Evolutionary conservation across 1,284 basidiomycete genomes (phyloP), one percentile per base, ranked within the genome.

Genomic region (Tylopilus sp.): DNA sequence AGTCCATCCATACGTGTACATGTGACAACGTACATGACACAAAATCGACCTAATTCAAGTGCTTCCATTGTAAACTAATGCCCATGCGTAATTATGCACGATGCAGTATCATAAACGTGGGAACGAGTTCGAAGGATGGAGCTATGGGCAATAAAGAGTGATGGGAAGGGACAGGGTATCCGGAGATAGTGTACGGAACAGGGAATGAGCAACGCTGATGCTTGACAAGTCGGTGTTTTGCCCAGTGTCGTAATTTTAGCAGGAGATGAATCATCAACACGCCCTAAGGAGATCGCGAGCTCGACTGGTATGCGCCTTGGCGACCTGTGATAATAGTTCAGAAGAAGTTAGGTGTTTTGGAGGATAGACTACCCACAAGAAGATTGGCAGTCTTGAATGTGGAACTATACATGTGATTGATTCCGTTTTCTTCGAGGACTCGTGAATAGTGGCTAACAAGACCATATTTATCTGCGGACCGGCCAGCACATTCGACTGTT

Each of bases 361-460:
- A 58, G 40, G 29, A 54, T 53, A 50, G 25, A 48, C 40, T 36
- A 59, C 75, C 47, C 51, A 89, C 88, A 61, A 92, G 76, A 31
- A 92, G 72, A 68, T 92, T 92, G 48, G 90, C 90, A 15, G 90
- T 91, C 70, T 90, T 89, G 64, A 84, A 88, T 13, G 90, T 91
- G 42, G 88, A 90, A 56, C 85, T 88, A 64, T 92, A 92, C 79
- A 91, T 88, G 70, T 91, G 90, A 67, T 89, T 86, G 68, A 91
- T 88, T 7, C 81, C 80, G 58, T 83, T 83, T 56, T 82, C 77
- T 55, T 87, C 81, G 10, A 92, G 77, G 13, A 87, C 79, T 22
- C 82, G 77, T 22, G 88, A 91, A 66, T 88, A 91, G 35, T 83
- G 82, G 63, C 82, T 88, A 47, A 92, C 85, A 10, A 91, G 77